These are phyloP conservation scores for Quercus rubra DNA, from an alignment of 306 rosid species.

Conservation along the genomic window DNA sequence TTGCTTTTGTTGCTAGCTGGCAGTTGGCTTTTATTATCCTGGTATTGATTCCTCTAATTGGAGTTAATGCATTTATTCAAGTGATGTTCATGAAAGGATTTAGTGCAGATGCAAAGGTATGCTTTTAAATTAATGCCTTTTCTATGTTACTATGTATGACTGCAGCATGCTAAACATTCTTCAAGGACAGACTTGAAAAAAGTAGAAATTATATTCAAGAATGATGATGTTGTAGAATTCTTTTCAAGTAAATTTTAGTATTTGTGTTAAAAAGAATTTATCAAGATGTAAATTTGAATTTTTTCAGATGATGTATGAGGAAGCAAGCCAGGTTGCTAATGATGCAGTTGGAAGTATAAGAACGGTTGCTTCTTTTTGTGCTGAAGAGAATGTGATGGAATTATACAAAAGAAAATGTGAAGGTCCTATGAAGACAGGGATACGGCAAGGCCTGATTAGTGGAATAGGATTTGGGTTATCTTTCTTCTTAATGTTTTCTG, in stretches of 20 bases:
- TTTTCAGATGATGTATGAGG: constrained; percentile 53
- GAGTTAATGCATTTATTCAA: constrained; percentile 39
- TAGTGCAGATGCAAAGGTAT: constrained; percentile 56
- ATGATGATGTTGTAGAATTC: neutral
- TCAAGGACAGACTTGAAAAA: neutral
- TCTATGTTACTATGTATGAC: neutral
- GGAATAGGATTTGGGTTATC: constrained; percentile 59
- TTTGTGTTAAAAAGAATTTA: neutral
- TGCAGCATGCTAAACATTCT: neutral
- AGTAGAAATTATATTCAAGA: neutral
- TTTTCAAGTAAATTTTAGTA: no score
- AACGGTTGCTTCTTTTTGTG: constrained; percentile 66
- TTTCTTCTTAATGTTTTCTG: constrained; percentile 42
- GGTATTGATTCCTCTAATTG: constrained; percentile 41
- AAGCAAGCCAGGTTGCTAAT: constrained; percentile 68
- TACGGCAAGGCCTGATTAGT: constrained; percentile 44
- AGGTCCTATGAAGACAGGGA: constrained; percentile 48
- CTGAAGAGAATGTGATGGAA: constrained; percentile 60
- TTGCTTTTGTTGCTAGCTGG: constrained; percentile 53
- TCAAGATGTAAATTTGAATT: neutral
- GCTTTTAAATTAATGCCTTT: constrained; percentile 2
- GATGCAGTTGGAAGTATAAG: constrained; percentile 61
- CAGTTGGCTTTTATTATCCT: constrained; percentile 46
- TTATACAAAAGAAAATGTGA: constrained; percentile 52
- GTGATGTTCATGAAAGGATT: constrained; percentile 43